Evolutionary conservation across 179 eudicot species (phyloP).

Genomic region (Camellia oleifera): DNA sequence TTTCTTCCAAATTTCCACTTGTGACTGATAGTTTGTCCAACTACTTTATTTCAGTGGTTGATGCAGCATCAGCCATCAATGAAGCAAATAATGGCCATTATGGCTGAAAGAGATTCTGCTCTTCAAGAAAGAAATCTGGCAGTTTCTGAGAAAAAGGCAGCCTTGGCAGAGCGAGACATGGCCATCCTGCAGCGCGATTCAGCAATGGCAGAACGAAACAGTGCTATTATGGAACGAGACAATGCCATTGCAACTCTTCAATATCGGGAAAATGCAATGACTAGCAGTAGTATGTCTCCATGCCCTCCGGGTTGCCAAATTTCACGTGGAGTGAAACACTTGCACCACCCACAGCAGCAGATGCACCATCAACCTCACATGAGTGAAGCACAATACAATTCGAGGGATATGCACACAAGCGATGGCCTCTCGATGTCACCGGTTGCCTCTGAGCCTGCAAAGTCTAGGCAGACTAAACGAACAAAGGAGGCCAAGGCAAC

Average conservation of each 20-base stretch:
- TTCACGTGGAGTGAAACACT: slow-evolving; percentile 61
- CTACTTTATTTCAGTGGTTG: slow-evolving; percentile 33
- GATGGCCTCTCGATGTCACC: slow-evolving; percentile 45
- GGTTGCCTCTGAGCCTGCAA: slow-evolving; percentile 39
- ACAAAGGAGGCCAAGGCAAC: slow-evolving; percentile 48
- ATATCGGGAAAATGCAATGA: slow-evolving; percentile 65
- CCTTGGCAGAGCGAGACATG: slow-evolving; percentile 83
- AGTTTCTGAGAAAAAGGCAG: slow-evolving; percentile 80
- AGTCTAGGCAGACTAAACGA: slow-evolving; percentile 50
- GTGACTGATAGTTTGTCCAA: neutral
- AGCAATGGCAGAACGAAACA: slow-evolving; percentile 75
- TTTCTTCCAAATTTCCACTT: neutral
- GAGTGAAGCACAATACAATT: slow-evolving; percentile 49
- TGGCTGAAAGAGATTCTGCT: slow-evolving; percentile 92
- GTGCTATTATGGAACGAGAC: slow-evolving; percentile 79
- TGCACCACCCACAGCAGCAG: slow-evolving; percentile 56
- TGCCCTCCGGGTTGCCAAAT: slow-evolving; percentile 78
- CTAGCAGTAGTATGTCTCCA: slow-evolving; percentile 34
- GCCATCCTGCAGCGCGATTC: slow-evolving; percentile 83
- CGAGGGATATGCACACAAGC: slow-evolving; percentile 37
- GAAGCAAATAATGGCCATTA: slow-evolving; percentile 63
- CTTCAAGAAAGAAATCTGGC: slow-evolving; percentile 90
- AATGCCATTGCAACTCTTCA: slow-evolving; percentile 80
- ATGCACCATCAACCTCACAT: slow-evolving; percentile 34
- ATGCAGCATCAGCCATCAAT: slow-evolving; percentile 69